These are phyloP conservation scores for Handroanthus guayacan DNA, from an alignment of 257 asterid genomes.

Conservation along the genomic window DNA sequence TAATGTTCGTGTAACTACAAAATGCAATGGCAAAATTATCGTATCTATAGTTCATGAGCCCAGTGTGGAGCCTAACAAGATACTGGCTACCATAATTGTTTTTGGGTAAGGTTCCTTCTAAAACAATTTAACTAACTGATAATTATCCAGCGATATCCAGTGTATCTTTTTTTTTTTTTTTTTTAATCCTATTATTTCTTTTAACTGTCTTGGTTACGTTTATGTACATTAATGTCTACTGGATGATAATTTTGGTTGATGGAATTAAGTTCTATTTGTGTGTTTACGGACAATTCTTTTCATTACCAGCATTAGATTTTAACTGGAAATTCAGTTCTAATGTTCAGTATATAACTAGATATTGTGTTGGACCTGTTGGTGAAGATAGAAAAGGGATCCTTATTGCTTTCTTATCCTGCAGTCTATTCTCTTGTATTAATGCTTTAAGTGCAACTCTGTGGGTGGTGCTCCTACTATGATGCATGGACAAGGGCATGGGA, in stretches of 20 bases:
- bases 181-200: constrained; percentile 19
- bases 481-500: too few species aligned
- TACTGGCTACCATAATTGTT: constrained; percentile 71
- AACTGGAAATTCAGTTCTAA: neutral
- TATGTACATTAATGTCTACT: constrained; percentile 6
- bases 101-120: constrained; percentile 69
- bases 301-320: neutral
- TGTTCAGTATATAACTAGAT: neutral
- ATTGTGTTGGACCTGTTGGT: neutral
- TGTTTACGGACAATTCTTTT: neutral
- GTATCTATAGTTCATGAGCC: constrained; percentile 64
- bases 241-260: constrained; percentile 12
- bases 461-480: too few species aligned
- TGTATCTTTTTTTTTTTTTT: constrained; percentile 3
- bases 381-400: neutral
- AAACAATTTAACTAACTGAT: constrained; percentile 19
- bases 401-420: neutral
- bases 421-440: neutral
- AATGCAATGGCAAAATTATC: constrained; percentile 62
- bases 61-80: constrained; percentile 59
- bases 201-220: constrained; percentile 12
- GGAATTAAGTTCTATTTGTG: too few species aligned
- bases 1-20: constrained; percentile 59
- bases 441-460: neutral
- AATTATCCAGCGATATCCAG: constrained; percentile 1